A percentile compares a stretch with the other conserved stretches of the same genome.
These are phyloP conservation scores for Magnusiomyces tetraspermus DNA, from an alignment of 1,139 yeast genomes.

Conservation along the genomic window DNA sequence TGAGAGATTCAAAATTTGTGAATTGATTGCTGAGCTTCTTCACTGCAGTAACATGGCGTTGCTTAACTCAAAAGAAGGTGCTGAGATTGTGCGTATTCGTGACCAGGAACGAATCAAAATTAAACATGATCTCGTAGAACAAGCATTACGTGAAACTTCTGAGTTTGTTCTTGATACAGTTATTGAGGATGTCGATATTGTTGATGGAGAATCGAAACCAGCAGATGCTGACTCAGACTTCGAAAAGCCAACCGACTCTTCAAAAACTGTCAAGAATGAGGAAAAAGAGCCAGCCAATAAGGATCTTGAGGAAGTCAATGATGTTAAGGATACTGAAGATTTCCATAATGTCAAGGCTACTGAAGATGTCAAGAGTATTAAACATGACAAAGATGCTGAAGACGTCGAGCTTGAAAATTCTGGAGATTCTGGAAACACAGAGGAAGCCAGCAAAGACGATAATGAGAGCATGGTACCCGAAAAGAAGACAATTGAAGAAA, in stretches of 20 bases:
- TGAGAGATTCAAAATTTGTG: conserved; percentile 91
- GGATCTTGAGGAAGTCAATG: no score
- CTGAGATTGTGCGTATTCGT: conserved; percentile 63
- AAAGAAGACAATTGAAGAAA: background rate
- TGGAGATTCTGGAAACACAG: background rate
- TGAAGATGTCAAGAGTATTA: no score
- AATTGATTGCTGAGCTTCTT: conserved; percentile 82
- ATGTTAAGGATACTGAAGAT: no score
- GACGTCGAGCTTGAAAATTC: background rate
- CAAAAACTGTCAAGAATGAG: background rate
- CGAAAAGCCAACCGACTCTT: background rate
- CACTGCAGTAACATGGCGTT: conserved; percentile 97
- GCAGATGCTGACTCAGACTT: background rate
- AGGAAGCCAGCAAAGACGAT: background rate
- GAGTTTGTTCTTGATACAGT: background rate
- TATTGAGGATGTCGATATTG: background rate
- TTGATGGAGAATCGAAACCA: background rate
- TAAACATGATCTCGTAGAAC: conserved; percentile 20
- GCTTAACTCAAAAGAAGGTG: conserved; percentile 78
- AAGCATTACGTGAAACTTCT: conserved; percentile 15
- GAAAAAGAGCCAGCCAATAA: no score
- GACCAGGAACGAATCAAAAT: conserved; percentile 54
- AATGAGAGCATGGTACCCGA: conserved; percentile 13
- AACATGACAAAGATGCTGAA: background rate
- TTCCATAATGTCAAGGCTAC: no score